phyloP scores from a whole-genome alignment of 2,329 filamentous ascomycete species.

The Allantophomopsis lycopodina region DNA sequence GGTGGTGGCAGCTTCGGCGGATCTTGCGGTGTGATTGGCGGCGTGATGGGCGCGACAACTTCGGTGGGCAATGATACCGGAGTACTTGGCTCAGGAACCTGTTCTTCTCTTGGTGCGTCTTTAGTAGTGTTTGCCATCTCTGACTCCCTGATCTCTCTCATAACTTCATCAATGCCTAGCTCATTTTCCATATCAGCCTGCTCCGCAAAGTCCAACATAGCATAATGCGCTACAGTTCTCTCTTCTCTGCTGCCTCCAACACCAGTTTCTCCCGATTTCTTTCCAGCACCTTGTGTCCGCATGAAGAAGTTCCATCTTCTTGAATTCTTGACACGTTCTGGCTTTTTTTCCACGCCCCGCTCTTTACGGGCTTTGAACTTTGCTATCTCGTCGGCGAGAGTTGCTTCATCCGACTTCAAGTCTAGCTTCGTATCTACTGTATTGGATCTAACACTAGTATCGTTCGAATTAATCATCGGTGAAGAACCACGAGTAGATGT shows the following conservation, averaged over 20 bases:
- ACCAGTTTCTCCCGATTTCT: conserved; percentile 15
- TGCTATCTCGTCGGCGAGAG: too few relatives aligned
- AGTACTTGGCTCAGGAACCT: too few relatives aligned
- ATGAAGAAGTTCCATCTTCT: conserved; percentile 52
- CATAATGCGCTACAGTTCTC: conserved; percentile 44
- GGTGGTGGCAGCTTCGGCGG: conserved; percentile 1
- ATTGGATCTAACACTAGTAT: conserved; percentile 22
- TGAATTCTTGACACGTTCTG: conserved; percentile 36
- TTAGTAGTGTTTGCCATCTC: conserved; percentile 12
- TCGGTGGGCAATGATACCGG: background rate
- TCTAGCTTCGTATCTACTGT: too few relatives aligned
- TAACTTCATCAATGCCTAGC: conserved; percentile 29
- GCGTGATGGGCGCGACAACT: background rate
- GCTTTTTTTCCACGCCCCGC: conserved; percentile 25
- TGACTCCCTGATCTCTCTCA: conserved; percentile 30
- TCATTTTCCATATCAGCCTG: conserved; percentile 11
- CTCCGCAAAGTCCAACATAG: conserved; percentile 44
- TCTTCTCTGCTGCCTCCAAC: too few relatives aligned
- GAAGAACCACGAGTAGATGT: conserved; percentile 24
- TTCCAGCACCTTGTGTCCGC: conserved; percentile 26
- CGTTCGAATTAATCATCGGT: conserved; percentile 34
- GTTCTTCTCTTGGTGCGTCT: background rate
- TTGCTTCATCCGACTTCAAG: too few relatives aligned
- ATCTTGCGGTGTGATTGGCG: conserved; percentile 6
- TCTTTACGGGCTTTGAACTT: too few relatives aligned